Base-by-base conservation (phyloP, 2,329 filamentous ascomycete genomes). In the Talaromyces sp. region DNA sequence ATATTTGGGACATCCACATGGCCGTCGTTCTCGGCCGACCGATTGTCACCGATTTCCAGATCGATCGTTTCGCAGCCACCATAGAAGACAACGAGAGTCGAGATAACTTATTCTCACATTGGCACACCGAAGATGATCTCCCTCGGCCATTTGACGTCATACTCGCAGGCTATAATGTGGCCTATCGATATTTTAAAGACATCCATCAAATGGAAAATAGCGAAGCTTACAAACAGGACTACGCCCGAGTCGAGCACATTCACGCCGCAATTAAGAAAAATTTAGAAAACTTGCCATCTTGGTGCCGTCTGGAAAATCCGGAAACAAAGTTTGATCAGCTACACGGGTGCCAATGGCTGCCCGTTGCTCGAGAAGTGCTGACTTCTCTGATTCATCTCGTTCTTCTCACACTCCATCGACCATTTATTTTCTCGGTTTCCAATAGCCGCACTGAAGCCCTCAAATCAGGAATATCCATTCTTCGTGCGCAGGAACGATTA, bases 1-100 rank as follows among this genome's bases (percentile, higher is more conserved):
- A 62, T 50, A 60, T 60, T 20, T 62, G 59, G 59, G 59, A 62
- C 36, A 14, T 55, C 11, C 59, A 62, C 36, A 62, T 62, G 59
- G 59, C 52, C 32, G 59, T 60, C 16, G 57, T 62, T 41, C 57
- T 62, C 20, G 55, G 57, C 13, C 47, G 59, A 44, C 59, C 57
- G 19, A 60, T 55, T 44, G 42, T 40, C 4, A 62, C 59, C 4
- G 41, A 51, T 50, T 11, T 60, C 4, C 33, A 54, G 41, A 48
- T 54, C 14, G 52, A 56, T 24, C 33, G 16, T 7, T 61, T 56
- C 22, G 14, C 56, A 50, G 11, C 10, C 36, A 52, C 40, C 16
- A 54, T 55, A 20, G 35, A 53, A 19, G 49, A 27, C 24, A 27
- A 27, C 5, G 24, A 9, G 9, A 27, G 24, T 9, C 24, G 24